Evolutionary conservation across 805 yeast species (phyloP), one percentile per base, ranked within the genome.

Genomic region (Spathaspora girioi): DNA sequence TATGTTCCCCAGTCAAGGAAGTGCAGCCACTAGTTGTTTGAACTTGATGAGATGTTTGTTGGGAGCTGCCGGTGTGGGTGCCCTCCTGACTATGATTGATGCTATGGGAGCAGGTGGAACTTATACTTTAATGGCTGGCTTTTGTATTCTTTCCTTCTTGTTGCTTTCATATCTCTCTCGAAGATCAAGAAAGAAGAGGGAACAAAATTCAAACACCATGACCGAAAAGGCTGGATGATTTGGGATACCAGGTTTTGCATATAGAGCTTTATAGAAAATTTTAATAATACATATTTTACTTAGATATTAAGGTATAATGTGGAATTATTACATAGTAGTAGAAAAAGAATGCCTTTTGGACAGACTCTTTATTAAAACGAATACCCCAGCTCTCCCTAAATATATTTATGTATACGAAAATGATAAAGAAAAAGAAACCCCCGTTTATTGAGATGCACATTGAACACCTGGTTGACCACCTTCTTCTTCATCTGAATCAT

Each of bases 401-500:
- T 38, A 15, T 17, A 15, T 20, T n/a, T 19, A 41, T 41, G 23
- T 18, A 17, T 18, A 19, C 20, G 12, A 27, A 32, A n/a, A 38
- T 38, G 14, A 38, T 9, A 40, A 17, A 17, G 17, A 18, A 19
- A 19, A 35, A 35, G 14, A 14, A 50, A 32, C 50, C 53, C 71
- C n/a, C n/a, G n/a, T n/a, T n/a, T 81, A 91, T 80, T 91, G 97
- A 67, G 93, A 87, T 58, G 97, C 96, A 82, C 97, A 91, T 81
- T 91, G 96, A 52, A 89, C 96, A 61, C 91, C 89, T 57, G 79
- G 82, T 43, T 77, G 81, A 47, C 77, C 73, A 50, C 74, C 77
- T 58, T 73, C 78, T 57, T 75, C 79, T 15, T 75, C 78, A 48
- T 72, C 76, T 14, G 73, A 68, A 56, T 73, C 76, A 56, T 77